These are phyloP conservation scores for Mollisia scopiformis DNA, from an alignment of 2,329 filamentous ascomycete species.

Conservation along the genomic window DNA sequence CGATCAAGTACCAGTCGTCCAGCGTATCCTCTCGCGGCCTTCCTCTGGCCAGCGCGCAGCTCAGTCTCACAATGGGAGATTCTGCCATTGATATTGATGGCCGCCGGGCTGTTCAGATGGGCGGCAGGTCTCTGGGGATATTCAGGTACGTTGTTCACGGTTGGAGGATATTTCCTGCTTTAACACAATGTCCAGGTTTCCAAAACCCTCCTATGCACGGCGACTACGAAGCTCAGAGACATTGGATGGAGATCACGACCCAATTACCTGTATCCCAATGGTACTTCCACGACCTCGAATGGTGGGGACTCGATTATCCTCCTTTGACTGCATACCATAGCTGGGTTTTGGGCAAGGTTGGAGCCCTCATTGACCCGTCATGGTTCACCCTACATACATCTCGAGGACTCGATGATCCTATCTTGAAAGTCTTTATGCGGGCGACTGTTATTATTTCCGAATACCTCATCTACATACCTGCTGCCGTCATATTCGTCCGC, in stretches of 20 bases:
- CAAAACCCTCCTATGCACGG: conserved; percentile 87
- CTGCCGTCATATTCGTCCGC: conserved; percentile 81
- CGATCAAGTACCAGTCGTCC: conserved; percentile 50
- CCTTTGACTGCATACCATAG: conserved; percentile 98
- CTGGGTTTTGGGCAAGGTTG: conserved; percentile 90
- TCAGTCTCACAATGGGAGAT: conserved; percentile 90
- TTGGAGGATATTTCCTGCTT: neutral
- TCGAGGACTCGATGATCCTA: conserved; percentile 76
- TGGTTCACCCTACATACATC: conserved; percentile 91
- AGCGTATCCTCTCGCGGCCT: conserved; percentile 88
- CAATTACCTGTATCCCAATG: conserved; percentile 89
- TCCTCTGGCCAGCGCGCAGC: conserved; percentile 88
- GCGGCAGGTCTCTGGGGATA: conserved; percentile 92
- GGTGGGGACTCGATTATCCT: conserved; percentile 98
- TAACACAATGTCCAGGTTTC: conserved; percentile 58
- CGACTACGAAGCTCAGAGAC: conserved; percentile 95
- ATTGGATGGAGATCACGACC: conserved; percentile 98
- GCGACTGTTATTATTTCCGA: conserved; percentile 90
- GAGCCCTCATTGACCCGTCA: conserved; percentile 72
- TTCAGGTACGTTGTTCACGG: conserved; percentile 65
- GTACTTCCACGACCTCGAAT: conserved; percentile 96
- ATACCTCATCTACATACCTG: conserved; percentile 86
- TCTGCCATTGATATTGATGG: conserved; percentile 85
- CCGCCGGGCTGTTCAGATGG: conserved; percentile 91
- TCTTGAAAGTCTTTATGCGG: conserved; percentile 93